Base-by-base conservation (phyloP, 2,329 filamentous ascomycete species). In the Biscogniauxia mediterranea region DNA sequence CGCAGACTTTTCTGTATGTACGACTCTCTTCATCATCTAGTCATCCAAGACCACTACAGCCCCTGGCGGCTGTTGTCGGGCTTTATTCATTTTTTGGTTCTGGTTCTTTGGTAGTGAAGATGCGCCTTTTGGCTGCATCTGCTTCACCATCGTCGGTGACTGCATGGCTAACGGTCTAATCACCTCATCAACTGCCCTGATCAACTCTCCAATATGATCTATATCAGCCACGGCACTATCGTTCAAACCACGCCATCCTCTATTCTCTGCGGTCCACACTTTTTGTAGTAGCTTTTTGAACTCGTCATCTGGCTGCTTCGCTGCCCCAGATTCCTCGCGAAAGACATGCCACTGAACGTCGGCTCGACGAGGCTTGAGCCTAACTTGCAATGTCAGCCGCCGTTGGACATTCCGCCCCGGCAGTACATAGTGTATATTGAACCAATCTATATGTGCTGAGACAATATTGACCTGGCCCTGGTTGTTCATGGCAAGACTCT, bases 401-500 rank as follows among this genome's bases (percentile, higher is more conserved):
- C 77, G 76, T 20, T 68, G 64, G 8, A 70, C 63, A 46, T 71
- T 69, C 58, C 67, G 38, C 19, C 68, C 61, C 25, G 72, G 64
- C 1, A 87, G 66, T 5, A 71, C 74, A 67, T 89, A 89, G 46
- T 80, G 79, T 7, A 90, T 72, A 8, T 78, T 78, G 56, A 85
- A 81, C 80, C 83, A 87, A 66, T 88, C 85, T 2, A 87, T 74
- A 1, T 81, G 77, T 63, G 82, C 80, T 59, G 83, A 78, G 20
- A 82, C 79, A 50, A 89, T 77, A 49, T 80, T 80, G 11, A 87
- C 76, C 3, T 70, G 73, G 13, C 81, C 82, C 56, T 80, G 78
- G 38, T 79, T 78, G 11, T 75, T 78, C 11, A 73, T 70, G 21
- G 76, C 70, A 2, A 80, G 64, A 38, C 71, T 68, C 13, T 76